Evolutionary conservation across 164 flowering plant genomes (phyloP).

Genomic region (Litsea cubeba): DNA sequence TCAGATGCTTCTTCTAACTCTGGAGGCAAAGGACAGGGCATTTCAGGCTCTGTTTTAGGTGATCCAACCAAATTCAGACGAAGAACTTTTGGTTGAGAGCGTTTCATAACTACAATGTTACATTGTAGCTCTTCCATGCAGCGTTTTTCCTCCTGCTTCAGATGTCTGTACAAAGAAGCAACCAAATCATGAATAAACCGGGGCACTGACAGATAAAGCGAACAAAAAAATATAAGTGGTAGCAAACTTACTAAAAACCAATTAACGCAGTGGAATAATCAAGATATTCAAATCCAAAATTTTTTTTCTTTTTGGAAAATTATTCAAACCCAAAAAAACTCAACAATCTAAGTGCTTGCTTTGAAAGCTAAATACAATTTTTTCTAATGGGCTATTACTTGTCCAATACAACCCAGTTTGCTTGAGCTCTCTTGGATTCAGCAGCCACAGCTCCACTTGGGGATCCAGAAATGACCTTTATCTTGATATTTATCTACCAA

Average conservation of each 20-base stretch:
- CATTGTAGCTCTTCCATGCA: constrained; percentile 87
- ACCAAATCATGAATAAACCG: constrained; percentile 1
- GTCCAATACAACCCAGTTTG: constrained; percentile 93
- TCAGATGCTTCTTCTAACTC: constrained; percentile 37
- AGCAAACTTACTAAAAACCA: constrained; percentile 62
- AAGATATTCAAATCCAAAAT: constrained; percentile 8
- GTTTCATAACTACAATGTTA: constrained; percentile 77
- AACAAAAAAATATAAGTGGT: constrained; percentile 40
- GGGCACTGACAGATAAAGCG: not conserved
- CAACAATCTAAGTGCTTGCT: too few species aligned
- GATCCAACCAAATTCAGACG: constrained; percentile 65
- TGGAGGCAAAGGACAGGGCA: constrained; percentile 14
- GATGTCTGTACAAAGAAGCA: constrained; percentile 33
- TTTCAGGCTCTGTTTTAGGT: constrained; percentile 32
- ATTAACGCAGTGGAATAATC: constrained; percentile 65
- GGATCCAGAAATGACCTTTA: constrained; percentile 72
- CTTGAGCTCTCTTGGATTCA: constrained; percentile 71
- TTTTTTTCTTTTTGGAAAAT: not conserved
- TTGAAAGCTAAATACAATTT: too few species aligned
- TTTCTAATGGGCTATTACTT: constrained; percentile 42
- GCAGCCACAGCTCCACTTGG: constrained; percentile 89
- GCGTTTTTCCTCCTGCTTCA: constrained; percentile 58
- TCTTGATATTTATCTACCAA: constrained; percentile 74
- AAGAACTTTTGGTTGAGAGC: constrained; percentile 69
- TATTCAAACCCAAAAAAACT: too few species aligned